A percentile compares a stretch with the other conserved stretches of the same genome.
phyloP scores from a whole-genome alignment of 345 rosid genomes.

The Raphanus sativus region DNA sequence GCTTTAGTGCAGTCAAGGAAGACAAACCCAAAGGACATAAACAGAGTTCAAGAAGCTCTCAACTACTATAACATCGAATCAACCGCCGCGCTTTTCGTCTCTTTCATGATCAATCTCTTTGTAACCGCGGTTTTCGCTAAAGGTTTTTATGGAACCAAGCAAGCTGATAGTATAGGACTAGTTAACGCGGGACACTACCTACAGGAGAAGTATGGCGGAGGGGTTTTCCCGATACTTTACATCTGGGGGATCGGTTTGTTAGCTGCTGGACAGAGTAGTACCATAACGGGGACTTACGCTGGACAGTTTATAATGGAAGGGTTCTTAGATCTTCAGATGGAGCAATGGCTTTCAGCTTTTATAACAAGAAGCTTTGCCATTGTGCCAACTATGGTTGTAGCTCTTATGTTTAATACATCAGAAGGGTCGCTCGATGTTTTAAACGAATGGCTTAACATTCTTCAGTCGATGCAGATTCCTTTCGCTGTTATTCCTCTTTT shows the following conservation, averaged over 20 bases:
- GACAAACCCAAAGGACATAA: constrained; percentile 62
- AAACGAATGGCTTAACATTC: constrained; percentile 93
- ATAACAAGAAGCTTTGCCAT: constrained; percentile 87
- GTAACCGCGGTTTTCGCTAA: constrained; percentile 92
- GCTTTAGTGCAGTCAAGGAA: constrained; percentile 91
- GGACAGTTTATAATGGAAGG: constrained; percentile 99
- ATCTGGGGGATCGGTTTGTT: constrained; percentile 91
- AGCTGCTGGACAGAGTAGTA: constrained; percentile 98
- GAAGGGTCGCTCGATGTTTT: constrained; percentile 78
- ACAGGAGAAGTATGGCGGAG: constrained; percentile 81
- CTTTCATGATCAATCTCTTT: constrained; percentile 78
- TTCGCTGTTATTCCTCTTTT: constrained; percentile 91
- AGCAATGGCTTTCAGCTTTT: constrained; percentile 84
- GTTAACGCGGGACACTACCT: constrained; percentile 86
- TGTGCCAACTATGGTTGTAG: constrained; percentile 82
- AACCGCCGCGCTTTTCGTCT: constrained; percentile 62
- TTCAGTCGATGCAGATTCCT: constrained; percentile 93
- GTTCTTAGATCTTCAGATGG: constrained; percentile 78
- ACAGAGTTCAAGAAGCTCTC: constrained; percentile 76
- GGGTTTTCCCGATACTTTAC: constrained; percentile 75
- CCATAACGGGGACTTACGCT: constrained; percentile 92
- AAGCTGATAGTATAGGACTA: constrained; percentile 70
- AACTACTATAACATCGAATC: constrained; percentile 86
- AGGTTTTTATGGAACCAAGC: constrained; percentile 75
- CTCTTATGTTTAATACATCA: constrained; percentile 66